Evolutionary conservation across 2,329 filamentous ascomycete species (phyloP).

Genomic region (Curvularia sp.): DNA sequence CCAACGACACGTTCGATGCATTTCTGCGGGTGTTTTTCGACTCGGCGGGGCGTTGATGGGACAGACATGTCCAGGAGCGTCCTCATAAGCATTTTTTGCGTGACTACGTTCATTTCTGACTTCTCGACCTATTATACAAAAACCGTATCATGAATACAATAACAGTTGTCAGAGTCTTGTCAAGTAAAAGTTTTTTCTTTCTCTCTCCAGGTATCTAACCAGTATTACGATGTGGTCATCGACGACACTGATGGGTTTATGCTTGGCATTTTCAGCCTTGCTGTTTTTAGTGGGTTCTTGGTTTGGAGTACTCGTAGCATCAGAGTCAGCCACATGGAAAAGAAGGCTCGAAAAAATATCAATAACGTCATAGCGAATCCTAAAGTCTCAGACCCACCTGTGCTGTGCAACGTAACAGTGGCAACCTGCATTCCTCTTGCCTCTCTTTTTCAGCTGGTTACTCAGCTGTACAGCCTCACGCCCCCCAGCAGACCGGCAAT

Average conservation of each 20-base stretch:
- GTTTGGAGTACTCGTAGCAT: neutral
- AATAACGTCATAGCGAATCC: neutral
- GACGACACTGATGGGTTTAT: neutral
- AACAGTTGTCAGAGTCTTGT: slow-evolving; percentile 1
- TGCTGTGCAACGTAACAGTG: neutral
- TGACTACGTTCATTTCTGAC: slow-evolving; percentile 9
- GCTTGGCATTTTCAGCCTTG: slow-evolving; percentile 3
- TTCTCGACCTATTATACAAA: slow-evolving; percentile 15
- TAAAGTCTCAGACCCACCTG: neutral
- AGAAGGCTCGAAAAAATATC: neutral
- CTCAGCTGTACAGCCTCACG: neutral
- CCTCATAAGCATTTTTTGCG: slow-evolving; percentile 6
- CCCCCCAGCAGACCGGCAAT: neutral
- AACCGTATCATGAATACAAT: slow-evolving; percentile 9
- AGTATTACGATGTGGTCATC: neutral
- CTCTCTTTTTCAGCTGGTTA: neutral
- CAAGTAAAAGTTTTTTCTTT: neutral
- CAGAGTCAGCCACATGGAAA: neutral
- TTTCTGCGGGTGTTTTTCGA: slow-evolving; percentile 22
- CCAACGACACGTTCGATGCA: slow-evolving; percentile 21
- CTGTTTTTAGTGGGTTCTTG: neutral
- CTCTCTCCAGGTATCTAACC: neutral
- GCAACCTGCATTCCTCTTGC: neutral
- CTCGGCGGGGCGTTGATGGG: slow-evolving; percentile 16
- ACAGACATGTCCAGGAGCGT: slow-evolving; percentile 13